Percentiles rank a stretch among this genome's conserved stretches.
Conservation (phyloP, 768 basidiomycete species). For the Flagelloscypha sp. region DNA sequence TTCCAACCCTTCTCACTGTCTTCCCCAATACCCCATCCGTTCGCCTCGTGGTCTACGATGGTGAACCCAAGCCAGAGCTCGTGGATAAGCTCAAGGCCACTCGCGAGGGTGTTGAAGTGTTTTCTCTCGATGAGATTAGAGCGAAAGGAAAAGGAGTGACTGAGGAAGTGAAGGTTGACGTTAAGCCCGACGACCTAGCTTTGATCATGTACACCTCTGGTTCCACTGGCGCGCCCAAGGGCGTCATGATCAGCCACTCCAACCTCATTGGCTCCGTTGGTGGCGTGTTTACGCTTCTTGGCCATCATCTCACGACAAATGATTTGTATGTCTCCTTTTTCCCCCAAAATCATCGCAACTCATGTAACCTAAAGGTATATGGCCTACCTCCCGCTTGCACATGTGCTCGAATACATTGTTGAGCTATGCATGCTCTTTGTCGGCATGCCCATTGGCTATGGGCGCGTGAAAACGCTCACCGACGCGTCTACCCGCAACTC, state of each 20-base stretch:
- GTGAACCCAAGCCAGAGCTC: constrained; percentile 41
- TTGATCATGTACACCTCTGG: constrained; percentile 88
- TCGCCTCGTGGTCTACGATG: constrained; percentile 81
- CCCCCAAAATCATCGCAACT: constrained; percentile 13
- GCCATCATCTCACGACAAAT: constrained; percentile 48
- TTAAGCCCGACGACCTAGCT: constrained; percentile 49
- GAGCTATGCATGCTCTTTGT: constrained; percentile 70
- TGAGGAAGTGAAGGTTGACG: constrained; percentile 38
- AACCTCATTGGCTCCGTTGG: constrained; percentile 84
- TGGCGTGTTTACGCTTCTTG: constrained; percentile 66
- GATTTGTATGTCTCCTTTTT: constrained; percentile 45
- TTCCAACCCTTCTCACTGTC: constrained; percentile 69
- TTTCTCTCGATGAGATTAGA: constrained; percentile 65
- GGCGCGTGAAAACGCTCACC: constrained; percentile 91
- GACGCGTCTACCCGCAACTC: constrained; percentile 84
- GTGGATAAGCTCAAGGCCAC: constrained; percentile 51
- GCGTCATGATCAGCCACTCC: constrained; percentile 79
- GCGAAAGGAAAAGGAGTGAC: constrained; percentile 52
- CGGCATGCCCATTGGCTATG: constrained; percentile 82
- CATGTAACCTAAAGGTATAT: too few species aligned
- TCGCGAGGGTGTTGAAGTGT: constrained; percentile 51
- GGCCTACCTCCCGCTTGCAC: constrained; percentile 89
- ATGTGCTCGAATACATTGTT: constrained; percentile 93
- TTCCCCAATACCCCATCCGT: constrained; percentile 66
- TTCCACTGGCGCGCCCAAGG: constrained; percentile 90